Percentiles rank a stretch among this genome's conserved stretches.
Evolutionary conservation across 2,329 filamentous ascomycete species (phyloP).

Genomic region (Lachnellula subtilissima): DNA sequence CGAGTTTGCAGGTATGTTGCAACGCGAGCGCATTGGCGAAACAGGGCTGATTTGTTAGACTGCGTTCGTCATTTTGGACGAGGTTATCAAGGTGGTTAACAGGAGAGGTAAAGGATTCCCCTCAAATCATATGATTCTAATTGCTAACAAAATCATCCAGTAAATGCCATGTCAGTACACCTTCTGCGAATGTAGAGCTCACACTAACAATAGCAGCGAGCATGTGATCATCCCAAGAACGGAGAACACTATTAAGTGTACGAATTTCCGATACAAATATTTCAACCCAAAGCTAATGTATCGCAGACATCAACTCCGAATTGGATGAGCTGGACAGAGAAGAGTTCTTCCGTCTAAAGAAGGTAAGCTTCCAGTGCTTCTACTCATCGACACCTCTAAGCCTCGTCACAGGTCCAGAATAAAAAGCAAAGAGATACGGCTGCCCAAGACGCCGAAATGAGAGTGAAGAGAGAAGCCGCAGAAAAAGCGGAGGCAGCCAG

Average conservation of each 20-base stretch:
- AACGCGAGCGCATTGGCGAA: not conserved
- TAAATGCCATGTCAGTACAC: conserved; percentile 78
- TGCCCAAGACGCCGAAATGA: conserved; percentile 68
- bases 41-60: conserved; percentile 49
- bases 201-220: conserved; percentile 47
- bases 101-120: conserved; percentile 63
- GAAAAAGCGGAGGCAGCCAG: conserved; percentile 47
- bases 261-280: conserved; percentile 24
- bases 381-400: conserved; percentile 2
- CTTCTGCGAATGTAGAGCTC: not conserved
- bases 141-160: conserved; percentile 39
- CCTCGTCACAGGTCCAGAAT: conserved; percentile 54
- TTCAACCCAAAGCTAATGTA: conserved; percentile 12
- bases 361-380: conserved; percentile 40
- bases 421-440: conserved; percentile 79
- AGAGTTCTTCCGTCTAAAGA: conserved; percentile 97
- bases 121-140: conserved; percentile 14
- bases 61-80: conserved; percentile 94
- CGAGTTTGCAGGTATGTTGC: conserved; percentile 68
- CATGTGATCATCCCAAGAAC: conserved; percentile 96
- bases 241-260: conserved; percentile 98
- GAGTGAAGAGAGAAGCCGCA: conserved; percentile 60
- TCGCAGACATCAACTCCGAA: conserved; percentile 90
- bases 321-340: conserved; percentile 95
- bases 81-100: conserved; percentile 99